A percentile compares a stretch with the other conserved stretches of the same genome.
phyloP scores from a whole-genome alignment of 2,329 filamentous ascomycete species.

The Xylariaceae sp. region DNA sequence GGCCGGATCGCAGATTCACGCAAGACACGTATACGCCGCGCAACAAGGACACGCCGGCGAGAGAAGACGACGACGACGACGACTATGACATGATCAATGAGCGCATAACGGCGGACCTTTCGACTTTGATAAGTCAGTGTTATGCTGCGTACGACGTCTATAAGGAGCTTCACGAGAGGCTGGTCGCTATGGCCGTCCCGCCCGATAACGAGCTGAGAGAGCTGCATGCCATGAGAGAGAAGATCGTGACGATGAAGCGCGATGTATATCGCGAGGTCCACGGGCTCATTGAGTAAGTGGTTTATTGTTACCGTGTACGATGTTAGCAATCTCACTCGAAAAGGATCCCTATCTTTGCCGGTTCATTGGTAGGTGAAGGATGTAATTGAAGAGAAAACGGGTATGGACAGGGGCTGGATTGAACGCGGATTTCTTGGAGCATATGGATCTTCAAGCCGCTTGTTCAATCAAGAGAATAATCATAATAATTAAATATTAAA shows the following conservation, averaged over 20 bases:
- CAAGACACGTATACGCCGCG: slow-evolving; percentile 5
- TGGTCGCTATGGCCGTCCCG: not conserved
- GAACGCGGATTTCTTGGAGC: too few species aligned
- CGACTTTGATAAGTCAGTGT: not conserved
- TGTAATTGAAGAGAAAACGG: too few species aligned
- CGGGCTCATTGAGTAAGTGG: slow-evolving; percentile 1
- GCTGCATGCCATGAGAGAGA: slow-evolving; percentile 12
- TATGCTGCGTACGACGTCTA: slow-evolving; percentile 8
- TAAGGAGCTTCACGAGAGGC: not conserved
- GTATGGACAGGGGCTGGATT: too few species aligned
- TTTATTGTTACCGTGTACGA: not conserved
- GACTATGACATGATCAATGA: not conserved
- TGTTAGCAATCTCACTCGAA: not conserved
- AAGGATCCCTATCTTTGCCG: not conserved
- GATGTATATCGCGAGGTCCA: slow-evolving; percentile 13
- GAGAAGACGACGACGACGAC: not conserved
- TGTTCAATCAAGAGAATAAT: too few species aligned
- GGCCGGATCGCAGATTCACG: slow-evolving; percentile 1
- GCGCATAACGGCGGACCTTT: slow-evolving; percentile 6
- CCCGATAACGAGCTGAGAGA: not conserved
- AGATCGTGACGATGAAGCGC: slow-evolving; percentile 14
- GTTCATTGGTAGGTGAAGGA: too few species aligned
- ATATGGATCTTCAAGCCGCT: too few species aligned
- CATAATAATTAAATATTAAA: too few species aligned
- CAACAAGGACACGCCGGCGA: not conserved